These are phyloP conservation scores for Stramenopiles sp. DNA, from an alignment of 352 stramenopile species.

Conservation along the genomic window DNA sequence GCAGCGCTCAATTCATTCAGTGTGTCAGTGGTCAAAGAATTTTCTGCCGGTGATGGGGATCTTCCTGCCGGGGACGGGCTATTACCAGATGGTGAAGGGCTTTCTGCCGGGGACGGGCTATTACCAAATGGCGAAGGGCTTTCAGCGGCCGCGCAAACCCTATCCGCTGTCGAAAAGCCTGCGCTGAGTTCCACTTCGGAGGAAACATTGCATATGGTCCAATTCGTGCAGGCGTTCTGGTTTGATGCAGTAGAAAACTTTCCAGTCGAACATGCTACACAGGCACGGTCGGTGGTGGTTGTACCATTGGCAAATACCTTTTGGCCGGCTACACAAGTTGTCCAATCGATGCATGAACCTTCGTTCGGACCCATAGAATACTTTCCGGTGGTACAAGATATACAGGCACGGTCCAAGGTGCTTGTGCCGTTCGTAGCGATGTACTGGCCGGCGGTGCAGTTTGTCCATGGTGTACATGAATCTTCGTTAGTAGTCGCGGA, in stretches of 20 bases:
- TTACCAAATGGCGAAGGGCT: neutral
- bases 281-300: neutral
- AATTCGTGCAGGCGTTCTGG: constrained; percentile 9
- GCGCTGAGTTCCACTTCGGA: neutral
- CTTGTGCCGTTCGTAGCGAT: constrained; percentile 6
- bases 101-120: neutral
- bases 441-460: neutral
- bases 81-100: neutral
- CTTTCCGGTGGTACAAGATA: neutral
- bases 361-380: neutral
- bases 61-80: neutral
- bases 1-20: neutral
- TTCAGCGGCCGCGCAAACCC: neutral
- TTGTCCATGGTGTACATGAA: constrained; percentile 2
- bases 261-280: constrained; percentile 1
- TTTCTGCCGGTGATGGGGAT: neutral
- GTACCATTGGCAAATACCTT: neutral
- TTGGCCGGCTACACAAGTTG: neutral
- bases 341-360: neutral
- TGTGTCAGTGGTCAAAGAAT: neutral
- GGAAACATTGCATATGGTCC: constrained; percentile 4
- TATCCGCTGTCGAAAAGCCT: neutral
- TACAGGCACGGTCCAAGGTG: neutral
- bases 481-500: neutral
- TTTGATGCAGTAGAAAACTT: constrained; percentile 12